Evolutionary conservation across 2,329 filamentous ascomycete genomes (phyloP).

Genomic region (Diplodia scrobiculata): DNA sequence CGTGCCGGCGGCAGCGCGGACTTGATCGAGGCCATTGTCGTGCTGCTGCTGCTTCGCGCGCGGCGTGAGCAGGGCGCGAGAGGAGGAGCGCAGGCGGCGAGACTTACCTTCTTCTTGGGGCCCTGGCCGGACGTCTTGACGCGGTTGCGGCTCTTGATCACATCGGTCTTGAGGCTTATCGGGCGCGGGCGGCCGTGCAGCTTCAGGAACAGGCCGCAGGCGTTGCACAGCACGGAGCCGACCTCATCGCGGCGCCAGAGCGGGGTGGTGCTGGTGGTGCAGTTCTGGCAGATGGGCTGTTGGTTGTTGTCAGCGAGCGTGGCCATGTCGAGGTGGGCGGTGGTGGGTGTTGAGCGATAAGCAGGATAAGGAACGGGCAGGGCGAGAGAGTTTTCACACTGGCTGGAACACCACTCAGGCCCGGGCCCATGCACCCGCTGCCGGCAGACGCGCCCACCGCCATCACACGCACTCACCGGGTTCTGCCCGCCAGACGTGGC

Average conservation of each 20-base stretch:
- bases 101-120: constrained; percentile 77
- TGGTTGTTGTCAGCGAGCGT: constrained; percentile 41
- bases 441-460: constrained; percentile 35
- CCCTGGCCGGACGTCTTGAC: constrained; percentile 85
- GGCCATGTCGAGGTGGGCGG: constrained; percentile 16
- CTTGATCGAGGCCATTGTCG: constrained; percentile 56
- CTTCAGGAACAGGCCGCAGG: constrained; percentile 96
- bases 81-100: neutral
- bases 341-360: constrained; percentile 46
- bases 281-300: constrained; percentile 97
- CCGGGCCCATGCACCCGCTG: constrained; percentile 45
- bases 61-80: neutral
- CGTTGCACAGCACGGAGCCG: constrained; percentile 95
- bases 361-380: constrained; percentile 47
- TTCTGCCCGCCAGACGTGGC: constrained; percentile 66
- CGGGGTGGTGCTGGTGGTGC: constrained; percentile 90
- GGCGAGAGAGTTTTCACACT: constrained; percentile 33
- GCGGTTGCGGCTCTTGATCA: constrained; percentile 98
- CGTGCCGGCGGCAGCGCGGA: constrained; percentile 31
- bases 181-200: constrained; percentile 89
- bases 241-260: constrained; percentile 97
- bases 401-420: constrained; percentile 24
- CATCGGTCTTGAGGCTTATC: constrained; percentile 96
- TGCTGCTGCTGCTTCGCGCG: constrained; percentile 33
- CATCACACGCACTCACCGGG: constrained; percentile 52